A percentile compares a stretch with the other conserved stretches of the same genome.
Conservation (phyloP, 495 filamentous ascomycete genomes). For the Aspergillus wentii region DNA sequence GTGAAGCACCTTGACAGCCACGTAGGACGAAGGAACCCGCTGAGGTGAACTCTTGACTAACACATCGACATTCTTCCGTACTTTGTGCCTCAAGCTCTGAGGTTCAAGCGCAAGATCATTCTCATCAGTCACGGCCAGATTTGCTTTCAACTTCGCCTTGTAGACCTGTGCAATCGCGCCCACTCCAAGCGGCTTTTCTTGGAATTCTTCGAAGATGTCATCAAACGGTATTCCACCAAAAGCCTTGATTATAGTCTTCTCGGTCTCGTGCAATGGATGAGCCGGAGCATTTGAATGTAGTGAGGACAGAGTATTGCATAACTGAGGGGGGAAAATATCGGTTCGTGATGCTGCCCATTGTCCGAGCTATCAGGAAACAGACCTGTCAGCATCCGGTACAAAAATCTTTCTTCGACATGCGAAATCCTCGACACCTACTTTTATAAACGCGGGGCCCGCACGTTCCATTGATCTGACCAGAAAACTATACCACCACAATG, state of each 20-base stretch:
- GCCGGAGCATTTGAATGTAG: constrained; percentile 92
- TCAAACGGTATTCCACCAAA: constrained; percentile 77
- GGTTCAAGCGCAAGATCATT: constrained; percentile 42
- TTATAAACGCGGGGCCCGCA: constrained; percentile 95
- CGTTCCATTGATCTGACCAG: constrained; percentile 87
- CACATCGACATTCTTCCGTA: constrained; percentile 76
- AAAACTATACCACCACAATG: constrained; percentile 93
- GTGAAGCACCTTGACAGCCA: constrained; percentile 95
- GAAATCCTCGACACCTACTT: constrained; percentile 48
- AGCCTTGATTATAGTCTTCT: constrained; percentile 69
- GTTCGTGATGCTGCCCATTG: constrained; percentile 98
- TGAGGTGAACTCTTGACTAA: constrained; percentile 81
- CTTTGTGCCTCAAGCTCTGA: constrained; percentile 56
- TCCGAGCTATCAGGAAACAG: constrained; percentile 59
- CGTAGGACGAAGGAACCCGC: constrained; percentile 84
- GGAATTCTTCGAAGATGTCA: constrained; percentile 96
- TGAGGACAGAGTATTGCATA: constrained; percentile 91
- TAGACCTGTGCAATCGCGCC: constrained; percentile 98
- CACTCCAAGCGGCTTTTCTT: constrained; percentile 85
- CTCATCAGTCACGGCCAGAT: constrained; percentile 61
- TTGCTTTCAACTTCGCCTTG: constrained; percentile 84
- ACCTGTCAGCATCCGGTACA: constrained; percentile 4
- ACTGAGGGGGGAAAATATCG: constrained; percentile 93
- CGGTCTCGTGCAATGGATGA: constrained; percentile 78
- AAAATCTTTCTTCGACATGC: not conserved